These are phyloP conservation scores for Aspergillus quadricinctus DNA, from an alignment of 2,329 filamentous ascomycete species.

Conservation along the genomic window DNA sequence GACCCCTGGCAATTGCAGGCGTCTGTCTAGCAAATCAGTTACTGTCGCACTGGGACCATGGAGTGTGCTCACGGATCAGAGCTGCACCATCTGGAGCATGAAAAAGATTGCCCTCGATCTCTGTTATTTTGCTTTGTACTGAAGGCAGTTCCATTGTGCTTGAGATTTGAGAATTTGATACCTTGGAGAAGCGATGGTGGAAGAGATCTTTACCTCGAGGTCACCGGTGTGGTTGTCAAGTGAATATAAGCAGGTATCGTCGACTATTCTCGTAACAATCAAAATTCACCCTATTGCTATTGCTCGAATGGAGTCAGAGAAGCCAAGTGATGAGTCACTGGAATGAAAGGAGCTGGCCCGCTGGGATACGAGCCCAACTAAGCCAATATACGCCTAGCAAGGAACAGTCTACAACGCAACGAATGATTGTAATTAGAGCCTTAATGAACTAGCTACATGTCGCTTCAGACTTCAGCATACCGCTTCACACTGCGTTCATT, in stretches of 20 bases:
- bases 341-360: not conserved
- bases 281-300: not conserved
- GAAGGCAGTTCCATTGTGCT: not conserved
- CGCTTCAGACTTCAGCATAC: not conserved
- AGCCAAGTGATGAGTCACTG: not conserved
- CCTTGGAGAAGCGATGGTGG: not conserved
- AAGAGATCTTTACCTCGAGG: not conserved
- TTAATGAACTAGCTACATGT: not conserved
- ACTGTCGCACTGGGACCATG: not conserved
- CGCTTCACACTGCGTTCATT: not conserved
- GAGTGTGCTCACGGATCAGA: slow-evolving; percentile 43
- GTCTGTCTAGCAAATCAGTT: slow-evolving; percentile 31
- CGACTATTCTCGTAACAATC: no score
- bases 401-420: not conserved
- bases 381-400: not conserved
- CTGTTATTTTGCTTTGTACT: slow-evolving; percentile 17
- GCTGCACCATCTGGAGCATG: slow-evolving; percentile 46
- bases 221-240: not conserved
- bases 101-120: slow-evolving; percentile 49
- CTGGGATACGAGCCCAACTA: not conserved
- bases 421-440: not conserved
- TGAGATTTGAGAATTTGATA: not conserved
- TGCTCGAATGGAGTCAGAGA: not conserved
- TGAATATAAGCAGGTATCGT: not conserved
- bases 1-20: slow-evolving; percentile 56